Conservation (phyloP, 345 rosid species). For the Rubroshorea leprosula region DNA sequence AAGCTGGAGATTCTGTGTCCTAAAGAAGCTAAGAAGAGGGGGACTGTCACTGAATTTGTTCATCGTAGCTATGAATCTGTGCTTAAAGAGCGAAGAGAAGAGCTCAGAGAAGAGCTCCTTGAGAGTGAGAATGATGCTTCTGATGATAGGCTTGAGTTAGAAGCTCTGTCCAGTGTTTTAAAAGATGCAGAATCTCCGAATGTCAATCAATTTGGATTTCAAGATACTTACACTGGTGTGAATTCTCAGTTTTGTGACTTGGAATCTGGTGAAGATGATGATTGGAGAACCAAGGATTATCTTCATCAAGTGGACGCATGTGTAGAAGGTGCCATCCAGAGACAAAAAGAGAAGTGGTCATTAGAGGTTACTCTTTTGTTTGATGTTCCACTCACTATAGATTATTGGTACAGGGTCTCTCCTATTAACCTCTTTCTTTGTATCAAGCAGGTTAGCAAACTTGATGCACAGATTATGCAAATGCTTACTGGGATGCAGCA, state of each 20-base stretch:
- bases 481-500: conserved; percentile 71
- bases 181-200: conserved; percentile 72
- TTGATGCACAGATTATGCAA: conserved; percentile 71
- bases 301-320: conserved; percentile 64
- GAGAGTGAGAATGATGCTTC: conserved; percentile 48
- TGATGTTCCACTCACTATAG: conserved; percentile 11
- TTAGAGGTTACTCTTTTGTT: conserved; percentile 52
- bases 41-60: conserved; percentile 42
- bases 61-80: conserved; percentile 55
- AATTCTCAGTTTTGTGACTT: conserved; percentile 72
- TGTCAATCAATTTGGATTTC: conserved; percentile 67
- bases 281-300: conserved; percentile 68
- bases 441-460: conserved; percentile 68
- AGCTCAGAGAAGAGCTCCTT: conserved; percentile 51
- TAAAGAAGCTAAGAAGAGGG: conserved; percentile 81
- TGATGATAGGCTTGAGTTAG: conserved; percentile 60
- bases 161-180: conserved; percentile 61
- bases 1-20: conserved; percentile 72
- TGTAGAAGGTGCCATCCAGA: conserved; percentile 72
- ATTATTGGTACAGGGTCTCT: background rate
- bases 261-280: conserved; percentile 79
- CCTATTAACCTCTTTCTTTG: conserved; percentile 16
- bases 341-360: conserved; percentile 73
- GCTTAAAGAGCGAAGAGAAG: conserved; percentile 66
- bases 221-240: conserved; percentile 47